Evolutionary conservation across 2,329 filamentous ascomycete species (phyloP).

Genomic region (Fusarium sp.): DNA sequence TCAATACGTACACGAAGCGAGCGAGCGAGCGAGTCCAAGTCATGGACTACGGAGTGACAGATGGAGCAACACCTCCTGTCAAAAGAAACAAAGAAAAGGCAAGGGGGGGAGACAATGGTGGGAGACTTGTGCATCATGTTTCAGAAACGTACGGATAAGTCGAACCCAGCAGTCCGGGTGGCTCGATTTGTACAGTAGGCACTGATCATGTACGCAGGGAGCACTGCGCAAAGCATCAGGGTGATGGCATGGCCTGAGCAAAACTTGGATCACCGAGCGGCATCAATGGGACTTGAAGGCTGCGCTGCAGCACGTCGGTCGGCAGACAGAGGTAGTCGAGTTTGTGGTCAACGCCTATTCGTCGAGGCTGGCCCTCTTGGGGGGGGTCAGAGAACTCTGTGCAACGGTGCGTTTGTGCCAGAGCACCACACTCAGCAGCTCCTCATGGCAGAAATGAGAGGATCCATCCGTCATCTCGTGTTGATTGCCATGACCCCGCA

Average conservation of each 20-base stretch:
- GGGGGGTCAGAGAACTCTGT: constrained; percentile 5
- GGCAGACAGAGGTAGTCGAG: background rate
- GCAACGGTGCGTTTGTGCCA: constrained; percentile 13
- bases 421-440: background rate
- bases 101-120: constrained; percentile 18
- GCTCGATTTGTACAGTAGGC: constrained; percentile 24
- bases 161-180: constrained; percentile 35
- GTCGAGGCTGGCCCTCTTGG: constrained; percentile 2
- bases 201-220: constrained; percentile 32
- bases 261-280: background rate
- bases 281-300: constrained; percentile 2
- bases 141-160: constrained; percentile 28
- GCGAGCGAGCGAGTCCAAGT: constrained; percentile 19
- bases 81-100: constrained; percentile 15
- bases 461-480: constrained; percentile 46
- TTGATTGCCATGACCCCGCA: constrained; percentile 44
- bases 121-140: constrained; percentile 28
- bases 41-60: constrained; percentile 38
- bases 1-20: constrained; percentile 36
- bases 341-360: constrained; percentile 8
- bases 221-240: constrained; percentile 6
- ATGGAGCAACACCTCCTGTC: constrained; percentile 19
- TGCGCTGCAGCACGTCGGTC: constrained; percentile 31
- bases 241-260: constrained; percentile 8
- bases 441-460: constrained; percentile 39